Conservation (phyloP, 352 stramenopile genomes). For the Globisporangium polare region DNA sequence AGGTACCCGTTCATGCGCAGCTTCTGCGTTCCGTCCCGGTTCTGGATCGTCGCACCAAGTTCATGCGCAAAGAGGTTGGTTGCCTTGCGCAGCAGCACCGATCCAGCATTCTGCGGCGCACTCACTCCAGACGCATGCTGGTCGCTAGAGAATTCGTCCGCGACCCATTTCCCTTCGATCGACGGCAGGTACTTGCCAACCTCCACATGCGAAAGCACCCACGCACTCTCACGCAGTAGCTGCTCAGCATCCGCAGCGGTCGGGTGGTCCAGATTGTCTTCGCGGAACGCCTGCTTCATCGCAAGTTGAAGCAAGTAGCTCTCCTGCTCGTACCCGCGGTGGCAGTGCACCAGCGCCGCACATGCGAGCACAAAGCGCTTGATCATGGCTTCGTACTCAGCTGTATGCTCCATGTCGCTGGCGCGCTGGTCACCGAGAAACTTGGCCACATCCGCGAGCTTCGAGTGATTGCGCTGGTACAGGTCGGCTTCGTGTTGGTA, state of each 20-base stretch:
- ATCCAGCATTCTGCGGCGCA: conserved; percentile 57
- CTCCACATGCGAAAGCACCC: conserved; percentile 43
- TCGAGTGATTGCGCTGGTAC: conserved; percentile 34
- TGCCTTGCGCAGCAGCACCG: conserved; percentile 53
- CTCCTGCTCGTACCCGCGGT: conserved; percentile 67
- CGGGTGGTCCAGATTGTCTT: conserved; percentile 24
- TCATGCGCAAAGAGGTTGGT: conserved; percentile 61
- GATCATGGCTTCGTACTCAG: conserved; percentile 16
- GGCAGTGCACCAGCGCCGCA: conserved; percentile 52
- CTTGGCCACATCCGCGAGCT: conserved; percentile 42
- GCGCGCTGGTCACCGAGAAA: conserved; percentile 31
- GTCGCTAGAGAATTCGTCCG: conserved; percentile 70
- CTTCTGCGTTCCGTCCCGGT: conserved; percentile 31
- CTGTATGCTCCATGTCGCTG: not conserved
- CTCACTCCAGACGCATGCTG: conserved; percentile 33
- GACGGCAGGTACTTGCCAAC: conserved; percentile 48
- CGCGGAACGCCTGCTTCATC: conserved; percentile 33
- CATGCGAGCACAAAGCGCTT: conserved; percentile 34
- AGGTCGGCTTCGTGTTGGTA: conserved; percentile 75
- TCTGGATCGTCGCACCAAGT: conserved; percentile 53
- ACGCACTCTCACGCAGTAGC: conserved; percentile 49
- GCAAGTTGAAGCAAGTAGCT: conserved; percentile 33
- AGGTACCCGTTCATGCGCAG: conserved; percentile 62
- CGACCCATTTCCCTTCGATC: conserved; percentile 76
- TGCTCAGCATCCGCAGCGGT: conserved; percentile 37